Evolutionary conservation across 169 alveolate species (phyloP).

Genomic region (Cryptosporidium bovis): DNA sequence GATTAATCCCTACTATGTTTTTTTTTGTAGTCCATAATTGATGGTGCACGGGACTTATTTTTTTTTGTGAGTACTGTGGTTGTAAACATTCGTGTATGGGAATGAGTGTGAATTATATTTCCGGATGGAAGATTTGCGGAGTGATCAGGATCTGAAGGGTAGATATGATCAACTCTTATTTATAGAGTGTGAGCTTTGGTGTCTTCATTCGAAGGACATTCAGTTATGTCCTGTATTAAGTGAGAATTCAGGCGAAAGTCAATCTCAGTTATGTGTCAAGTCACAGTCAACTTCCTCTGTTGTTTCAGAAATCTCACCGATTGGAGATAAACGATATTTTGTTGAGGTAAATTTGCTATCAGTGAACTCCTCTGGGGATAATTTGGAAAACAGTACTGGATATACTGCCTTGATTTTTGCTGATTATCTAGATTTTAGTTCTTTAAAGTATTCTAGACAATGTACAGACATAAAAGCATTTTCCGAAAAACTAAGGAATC

Average conservation of each 20-base stretch:
- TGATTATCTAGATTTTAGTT: conserved; percentile 1
- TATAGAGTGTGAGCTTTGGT: conserved; percentile 66
- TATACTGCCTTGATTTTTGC: conserved; percentile 34
- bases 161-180: conserved; percentile 30
- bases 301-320: not conserved
- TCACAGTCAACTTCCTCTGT: not conserved
- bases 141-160: conserved; percentile 23
- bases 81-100: conserved; percentile 24
- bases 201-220: conserved; percentile 13
- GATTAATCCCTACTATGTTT: too few species aligned
- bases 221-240: conserved; percentile 18
- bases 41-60: too few species aligned
- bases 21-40: too few species aligned
- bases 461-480: conserved; percentile 22
- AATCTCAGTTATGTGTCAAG: not conserved
- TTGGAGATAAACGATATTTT: not conserved
- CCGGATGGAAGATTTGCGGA: conserved; percentile 48
- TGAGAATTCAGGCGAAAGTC: conserved; percentile 7
- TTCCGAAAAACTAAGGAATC: conserved; percentile 18
- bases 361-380: not conserved
- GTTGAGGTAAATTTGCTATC: conserved; percentile 29
- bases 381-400: conserved; percentile 21
- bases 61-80: not conserved
- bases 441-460: conserved; percentile 17
- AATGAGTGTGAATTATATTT: conserved; percentile 18